Evolutionary conservation across 352 stramenopile genomes (phyloP).

Genomic region (Globisporangium cederbergense): DNA sequence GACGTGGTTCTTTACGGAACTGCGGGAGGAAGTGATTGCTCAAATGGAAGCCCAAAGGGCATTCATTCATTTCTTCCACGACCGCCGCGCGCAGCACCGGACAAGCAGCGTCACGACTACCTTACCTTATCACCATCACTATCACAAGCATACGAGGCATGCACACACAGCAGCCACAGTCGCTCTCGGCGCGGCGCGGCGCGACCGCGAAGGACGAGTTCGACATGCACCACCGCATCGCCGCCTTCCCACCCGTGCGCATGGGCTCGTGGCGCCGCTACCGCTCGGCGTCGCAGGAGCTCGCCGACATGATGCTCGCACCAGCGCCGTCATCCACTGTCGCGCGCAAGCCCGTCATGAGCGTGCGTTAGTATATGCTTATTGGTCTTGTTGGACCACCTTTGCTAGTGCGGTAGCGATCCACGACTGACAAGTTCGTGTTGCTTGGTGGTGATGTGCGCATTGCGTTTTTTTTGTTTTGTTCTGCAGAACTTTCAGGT

Average conservation of each 20-base stretch:
- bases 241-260: slow-evolving; percentile 52
- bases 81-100: not conserved
- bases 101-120: not conserved
- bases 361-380: slow-evolving; percentile 5
- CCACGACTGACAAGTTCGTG: too few relatives aligned
- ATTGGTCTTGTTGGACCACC: too few relatives aligned
- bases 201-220: slow-evolving; percentile 12
- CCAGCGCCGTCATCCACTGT: slow-evolving; percentile 28
- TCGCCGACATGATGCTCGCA: slow-evolving; percentile 48
- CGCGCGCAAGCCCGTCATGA: slow-evolving; percentile 34
- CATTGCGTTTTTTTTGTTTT: not conserved
- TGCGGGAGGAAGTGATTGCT: not conserved
- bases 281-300: slow-evolving; percentile 61
- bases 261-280: slow-evolving; percentile 64
- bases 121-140: not conserved
- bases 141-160: not conserved
- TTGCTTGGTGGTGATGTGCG: not conserved
- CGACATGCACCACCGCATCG: slow-evolving; percentile 35
- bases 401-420: not conserved
- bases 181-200: slow-evolving; percentile 1
- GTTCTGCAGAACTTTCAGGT: slow-evolving; percentile 59
- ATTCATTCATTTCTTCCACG: slow-evolving; percentile 1
- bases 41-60: not conserved
- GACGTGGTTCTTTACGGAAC: not conserved
- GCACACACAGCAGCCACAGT: not conserved